These are phyloP conservation scores for Salinomyces thailandicus DNA, from an alignment of 2,329 filamentous ascomycete species.

Conservation along the genomic window DNA sequence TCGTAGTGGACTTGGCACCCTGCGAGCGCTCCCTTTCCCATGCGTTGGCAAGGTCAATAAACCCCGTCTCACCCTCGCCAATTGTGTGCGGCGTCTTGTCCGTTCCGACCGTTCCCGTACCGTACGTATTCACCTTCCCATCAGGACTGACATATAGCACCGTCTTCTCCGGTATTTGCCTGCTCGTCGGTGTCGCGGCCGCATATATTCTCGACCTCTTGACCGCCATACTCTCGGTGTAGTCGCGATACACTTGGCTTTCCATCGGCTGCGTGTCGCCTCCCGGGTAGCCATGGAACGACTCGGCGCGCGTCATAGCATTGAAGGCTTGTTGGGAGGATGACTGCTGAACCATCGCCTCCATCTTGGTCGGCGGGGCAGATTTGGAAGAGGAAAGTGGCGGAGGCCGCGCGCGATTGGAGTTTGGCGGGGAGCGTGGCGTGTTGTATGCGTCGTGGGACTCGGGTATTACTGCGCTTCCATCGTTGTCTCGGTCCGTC, in stretches of 20 bases:
- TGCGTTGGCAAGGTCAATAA: constrained; percentile 22
- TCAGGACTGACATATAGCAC: constrained; percentile 5
- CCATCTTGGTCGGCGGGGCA: constrained; percentile 14
- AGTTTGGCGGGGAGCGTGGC: constrained; percentile 6
- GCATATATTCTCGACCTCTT: background rate
- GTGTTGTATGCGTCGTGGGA: constrained; percentile 10
- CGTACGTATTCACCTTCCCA: constrained; percentile 4
- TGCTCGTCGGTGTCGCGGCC: constrained; percentile 9
- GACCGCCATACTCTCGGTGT: constrained; percentile 26
- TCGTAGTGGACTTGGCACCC: constrained; percentile 9
- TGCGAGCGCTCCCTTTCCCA: constrained; percentile 13
- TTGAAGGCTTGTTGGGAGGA: constrained; percentile 12
- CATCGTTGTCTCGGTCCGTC: background rate
- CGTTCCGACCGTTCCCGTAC: background rate
- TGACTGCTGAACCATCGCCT: constrained; percentile 12
- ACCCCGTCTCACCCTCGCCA: constrained; percentile 21
- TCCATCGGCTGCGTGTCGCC: constrained; percentile 39
- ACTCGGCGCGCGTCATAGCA: constrained; percentile 16
- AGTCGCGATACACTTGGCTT: constrained; percentile 36
- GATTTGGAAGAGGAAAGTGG: constrained; percentile 13
- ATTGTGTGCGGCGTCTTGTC: constrained; percentile 12
- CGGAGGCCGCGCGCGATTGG: constrained; percentile 4
- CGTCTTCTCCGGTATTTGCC: constrained; percentile 15
- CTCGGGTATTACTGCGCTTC: constrained; percentile 11
- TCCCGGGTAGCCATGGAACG: constrained; percentile 28